These are phyloP conservation scores for Dothistroma septosporum DNA, from an alignment of 2,329 filamentous ascomycete species.

Conservation along the genomic window DNA sequence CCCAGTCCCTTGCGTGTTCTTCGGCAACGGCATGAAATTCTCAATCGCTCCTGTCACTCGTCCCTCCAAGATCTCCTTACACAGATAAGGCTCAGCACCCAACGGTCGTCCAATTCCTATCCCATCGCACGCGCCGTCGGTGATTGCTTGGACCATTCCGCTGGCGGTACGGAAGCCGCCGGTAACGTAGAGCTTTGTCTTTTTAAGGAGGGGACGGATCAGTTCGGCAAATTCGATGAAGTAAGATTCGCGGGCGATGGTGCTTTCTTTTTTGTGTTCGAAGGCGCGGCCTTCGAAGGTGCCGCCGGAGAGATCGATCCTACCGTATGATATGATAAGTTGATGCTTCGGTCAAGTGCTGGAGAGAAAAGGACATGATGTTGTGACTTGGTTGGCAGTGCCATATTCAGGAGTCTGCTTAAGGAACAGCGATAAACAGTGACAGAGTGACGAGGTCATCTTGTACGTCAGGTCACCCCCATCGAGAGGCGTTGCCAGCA, in stretches of 20 bases:
- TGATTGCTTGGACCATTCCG: conserved; percentile 29
- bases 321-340: too few species aligned
- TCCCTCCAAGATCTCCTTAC: conserved; percentile 30
- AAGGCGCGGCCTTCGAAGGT: conserved; percentile 30
- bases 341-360: too few species aligned
- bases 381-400: too few species aligned
- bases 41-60: conserved; percentile 29
- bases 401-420: too few species aligned
- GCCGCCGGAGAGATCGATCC: conserved; percentile 27
- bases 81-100: conserved; percentile 30
- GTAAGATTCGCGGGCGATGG: conserved; percentile 28
- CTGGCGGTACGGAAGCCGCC: conserved; percentile 31
- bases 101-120: conserved; percentile 31
- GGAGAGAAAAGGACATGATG: too few species aligned
- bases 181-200: conserved; percentile 33
- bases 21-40: conserved; percentile 29
- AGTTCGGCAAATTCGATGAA: conserved; percentile 33
- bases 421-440: too few species aligned
- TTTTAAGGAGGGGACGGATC: conserved; percentile 28
- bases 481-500: too few species aligned
- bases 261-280: conserved; percentile 30
- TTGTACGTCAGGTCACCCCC: too few species aligned
- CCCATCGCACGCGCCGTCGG: conserved; percentile 26
- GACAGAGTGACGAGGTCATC: too few species aligned
- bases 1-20: conserved; percentile 31